These are phyloP conservation scores for Pistacia integerrima DNA, from an alignment of 345 rosid species.

Conservation along the genomic window DNA sequence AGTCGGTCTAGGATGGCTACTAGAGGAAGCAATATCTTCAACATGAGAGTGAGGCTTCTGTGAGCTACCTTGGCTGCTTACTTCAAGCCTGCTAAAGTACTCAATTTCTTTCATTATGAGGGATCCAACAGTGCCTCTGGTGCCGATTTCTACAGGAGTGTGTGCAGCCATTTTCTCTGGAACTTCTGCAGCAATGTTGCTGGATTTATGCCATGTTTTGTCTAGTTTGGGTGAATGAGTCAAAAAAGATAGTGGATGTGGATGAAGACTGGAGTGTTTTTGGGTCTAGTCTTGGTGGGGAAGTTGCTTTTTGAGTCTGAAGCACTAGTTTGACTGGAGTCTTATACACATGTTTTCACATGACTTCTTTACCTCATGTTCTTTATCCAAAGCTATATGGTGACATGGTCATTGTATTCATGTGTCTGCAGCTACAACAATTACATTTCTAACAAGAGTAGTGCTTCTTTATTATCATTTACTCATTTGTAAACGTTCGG, in stretches of 20 bases:
- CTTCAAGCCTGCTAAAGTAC: constrained; percentile 47
- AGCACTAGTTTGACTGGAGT: constrained; percentile 21
- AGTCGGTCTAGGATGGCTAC: constrained; percentile 29
- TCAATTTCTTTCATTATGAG: constrained; percentile 60
- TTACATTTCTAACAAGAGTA: constrained; percentile 33
- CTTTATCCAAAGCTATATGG: constrained; percentile 36
- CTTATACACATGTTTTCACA: constrained; percentile 30
- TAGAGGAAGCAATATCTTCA: constrained; percentile 26
- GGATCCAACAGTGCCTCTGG: constrained; percentile 59
- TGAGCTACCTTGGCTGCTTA: constrained; percentile 34
- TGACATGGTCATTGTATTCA: constrained; percentile 41
- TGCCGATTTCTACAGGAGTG: constrained; percentile 54
- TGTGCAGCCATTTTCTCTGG: constrained; percentile 32
- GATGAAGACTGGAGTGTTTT: constrained; percentile 28
- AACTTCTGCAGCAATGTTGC: constrained; percentile 11
- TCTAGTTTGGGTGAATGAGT: constrained; percentile 7
- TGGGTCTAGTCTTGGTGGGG: constrained; percentile 31
- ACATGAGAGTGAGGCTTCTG: constrained; percentile 28
- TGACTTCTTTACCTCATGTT: constrained; percentile 45
- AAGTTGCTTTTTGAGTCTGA: constrained; percentile 22
- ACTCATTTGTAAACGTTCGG: constrained; percentile 19
- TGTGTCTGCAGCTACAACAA: constrained; percentile 45
- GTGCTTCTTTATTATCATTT: constrained; percentile 14
- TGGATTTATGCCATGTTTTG: constrained; percentile 39
- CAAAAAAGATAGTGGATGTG: constrained; percentile 30